A percentile compares a stretch with the other conserved stretches of the same genome.
Conservation (phyloP, 305 asterid species). For the Lippia alba region DNA sequence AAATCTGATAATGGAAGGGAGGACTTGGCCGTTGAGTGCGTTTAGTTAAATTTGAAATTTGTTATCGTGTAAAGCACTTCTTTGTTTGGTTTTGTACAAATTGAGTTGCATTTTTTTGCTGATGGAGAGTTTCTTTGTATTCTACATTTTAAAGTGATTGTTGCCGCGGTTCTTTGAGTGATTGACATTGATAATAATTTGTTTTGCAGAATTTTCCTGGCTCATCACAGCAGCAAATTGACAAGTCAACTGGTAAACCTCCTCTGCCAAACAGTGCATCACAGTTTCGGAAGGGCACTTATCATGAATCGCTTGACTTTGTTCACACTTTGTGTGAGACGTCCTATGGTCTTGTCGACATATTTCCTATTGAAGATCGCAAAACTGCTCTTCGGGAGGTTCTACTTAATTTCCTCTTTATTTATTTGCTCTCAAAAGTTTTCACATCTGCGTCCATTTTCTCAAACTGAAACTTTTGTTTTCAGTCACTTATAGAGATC, state of each 20-base stretch:
- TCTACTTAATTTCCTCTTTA: constrained; percentile 29
- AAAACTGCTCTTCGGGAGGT: constrained; percentile 96
- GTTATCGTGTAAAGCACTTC: constrained; percentile 4
- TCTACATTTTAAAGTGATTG: constrained; percentile 21
- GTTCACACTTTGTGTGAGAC: constrained; percentile 92
- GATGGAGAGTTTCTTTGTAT: constrained; percentile 4
- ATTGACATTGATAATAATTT: constrained; percentile 37
- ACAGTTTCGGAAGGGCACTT: constrained; percentile 90
- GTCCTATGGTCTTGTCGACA: constrained; percentile 93
- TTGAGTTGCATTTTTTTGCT: constrained; percentile 17
- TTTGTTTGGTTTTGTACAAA: constrained; percentile 17
- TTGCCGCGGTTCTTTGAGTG: constrained; percentile 24
- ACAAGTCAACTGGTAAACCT: constrained; percentile 73
- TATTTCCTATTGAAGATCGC: constrained; percentile 94
- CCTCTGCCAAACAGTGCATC: constrained; percentile 90
- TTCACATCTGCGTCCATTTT: constrained; percentile 35
- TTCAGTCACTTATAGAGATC: constrained; percentile 91
- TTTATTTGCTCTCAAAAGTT: constrained; percentile 24
- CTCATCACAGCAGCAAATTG: constrained; percentile 74
- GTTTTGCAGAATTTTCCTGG: constrained; percentile 76
- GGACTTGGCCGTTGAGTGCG: neutral
- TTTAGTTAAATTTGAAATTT: constrained; percentile 10
- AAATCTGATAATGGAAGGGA: neutral
- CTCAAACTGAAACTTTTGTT: constrained; percentile 38
- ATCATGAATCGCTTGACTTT: constrained; percentile 95